Evolutionary conservation across 345 rosid genomes (phyloP), one percentile per base, ranked within the genome.

Genomic region (Eucalyptus victrix): DNA sequence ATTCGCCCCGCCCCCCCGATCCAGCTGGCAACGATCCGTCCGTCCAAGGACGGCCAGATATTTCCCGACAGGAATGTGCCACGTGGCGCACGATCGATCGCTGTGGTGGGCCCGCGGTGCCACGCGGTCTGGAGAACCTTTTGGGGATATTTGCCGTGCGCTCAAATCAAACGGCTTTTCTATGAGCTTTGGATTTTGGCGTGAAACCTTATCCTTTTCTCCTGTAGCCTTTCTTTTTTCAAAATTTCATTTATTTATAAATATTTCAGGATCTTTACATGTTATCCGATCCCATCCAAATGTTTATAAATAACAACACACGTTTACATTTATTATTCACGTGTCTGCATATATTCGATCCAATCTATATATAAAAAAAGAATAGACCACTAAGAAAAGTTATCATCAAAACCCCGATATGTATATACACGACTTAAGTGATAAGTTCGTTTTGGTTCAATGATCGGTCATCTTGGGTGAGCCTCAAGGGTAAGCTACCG

Each of bases 331-430:
- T 60, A 60, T 60, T 60, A 60, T 60, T 60, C 15, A 5, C 7
- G 3, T 9, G 65, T 12, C 0, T 5, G 1, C 6, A 60, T 12
- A 11, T 5, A 60, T 1, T 11, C 4, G 14, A 0, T 60, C 15
- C 32, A 28, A 26, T 60, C 1, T 28, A 60, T 60, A 26, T 11
- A 12, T 5, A 1, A 26, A 6, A 58, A 60, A 60, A 5, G 3
- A 62, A 2, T 0, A 12, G 0, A 28, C 0, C 2, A 1, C 1
- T 28, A 6, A 60, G n/a, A 30, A 13, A 60, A 60, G 1, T 60
- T 60, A 60, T 28, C 32, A 1, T 28, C 69, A 6, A 60, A 13
- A 58, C 14, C 1, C 65, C 1, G 2, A 28, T 60, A 28, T 60
- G 2, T 56, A 14, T 28, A 3, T 60, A 30, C 34, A 3, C 0